A percentile compares a stretch with the other conserved stretches of the same genome.
Conservation (phyloP, 2,329 filamentous ascomycete species). For the Nothophaeocryptopus gaeumannii region DNA sequence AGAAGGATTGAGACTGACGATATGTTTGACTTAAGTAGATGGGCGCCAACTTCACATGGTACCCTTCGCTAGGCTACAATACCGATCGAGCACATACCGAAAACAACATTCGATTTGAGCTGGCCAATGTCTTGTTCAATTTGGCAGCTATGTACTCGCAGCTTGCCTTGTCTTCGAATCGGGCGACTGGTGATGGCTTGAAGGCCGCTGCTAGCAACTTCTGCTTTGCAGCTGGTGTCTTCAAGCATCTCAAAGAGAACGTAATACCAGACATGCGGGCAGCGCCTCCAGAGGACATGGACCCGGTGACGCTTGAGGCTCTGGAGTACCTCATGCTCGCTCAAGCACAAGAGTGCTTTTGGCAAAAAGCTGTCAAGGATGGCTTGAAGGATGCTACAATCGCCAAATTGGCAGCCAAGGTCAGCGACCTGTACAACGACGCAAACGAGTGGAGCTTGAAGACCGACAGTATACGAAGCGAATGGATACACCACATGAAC, state of each 20-base stretch:
- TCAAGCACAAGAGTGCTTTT: conserved; percentile 95
- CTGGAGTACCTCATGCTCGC: conserved; percentile 81
- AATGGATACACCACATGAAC: conserved; percentile 97
- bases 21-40: conserved; percentile 53
- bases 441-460: conserved; percentile 83
- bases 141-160: conserved; percentile 91
- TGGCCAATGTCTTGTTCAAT: conserved; percentile 91
- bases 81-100: conserved; percentile 37
- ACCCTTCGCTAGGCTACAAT: conserved; percentile 79
- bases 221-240: conserved; percentile 78
- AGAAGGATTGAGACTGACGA: conserved; percentile 14
- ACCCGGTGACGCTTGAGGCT: conserved; percentile 78
- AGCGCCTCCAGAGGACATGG: conserved; percentile 88
- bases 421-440: conserved; percentile 84
- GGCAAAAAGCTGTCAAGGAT: conserved; percentile 95
- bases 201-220: conserved; percentile 89
- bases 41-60: conserved; percentile 95
- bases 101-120: conserved; percentile 73
- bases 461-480: conserved; percentile 83
- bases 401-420: conserved; percentile 82
- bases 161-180: conserved; percentile 76
- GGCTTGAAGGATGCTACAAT: conserved; percentile 89
- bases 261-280: conserved; percentile 80
- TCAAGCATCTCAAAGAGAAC: conserved; percentile 71
- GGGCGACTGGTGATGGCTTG: conserved; percentile 74